Percentiles rank a stretch among this genome's conserved stretches.
These are phyloP conservation scores for Funneliformis caledonium DNA, from an alignment of 371 early-diverging fungal species.

Conservation along the genomic window DNA sequence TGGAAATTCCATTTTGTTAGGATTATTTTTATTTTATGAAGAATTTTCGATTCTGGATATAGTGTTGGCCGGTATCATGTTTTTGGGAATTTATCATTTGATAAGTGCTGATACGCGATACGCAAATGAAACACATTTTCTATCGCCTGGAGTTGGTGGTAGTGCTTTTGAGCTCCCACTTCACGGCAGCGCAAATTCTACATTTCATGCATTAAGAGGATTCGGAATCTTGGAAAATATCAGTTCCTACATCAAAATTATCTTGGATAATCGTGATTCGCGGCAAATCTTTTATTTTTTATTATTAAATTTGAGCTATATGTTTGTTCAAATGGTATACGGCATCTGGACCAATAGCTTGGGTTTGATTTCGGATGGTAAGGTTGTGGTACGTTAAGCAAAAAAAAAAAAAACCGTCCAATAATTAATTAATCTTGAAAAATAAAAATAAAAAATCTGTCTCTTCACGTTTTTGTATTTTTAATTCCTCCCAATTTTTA, in stretches of 20 bases:
- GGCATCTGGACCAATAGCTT: slow-evolving; percentile 92
- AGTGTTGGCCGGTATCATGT: not conserved
- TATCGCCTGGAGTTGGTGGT: not conserved
- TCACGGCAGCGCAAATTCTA: not conserved
- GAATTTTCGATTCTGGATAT: slow-evolving; percentile 25
- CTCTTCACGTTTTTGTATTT: not conserved
- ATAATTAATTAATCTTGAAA: not conserved
- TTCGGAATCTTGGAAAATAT: not conserved
- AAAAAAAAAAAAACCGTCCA: not conserved
- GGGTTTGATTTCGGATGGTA: slow-evolving; percentile 92
- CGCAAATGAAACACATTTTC: slow-evolving; percentile 25
- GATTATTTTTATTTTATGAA: slow-evolving; percentile 19
- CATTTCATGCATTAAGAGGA: too few relatives aligned
- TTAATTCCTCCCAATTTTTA: slow-evolving; percentile 38
- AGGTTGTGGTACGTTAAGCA: slow-evolving; percentile 30
- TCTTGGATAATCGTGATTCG: slow-evolving; percentile 72
- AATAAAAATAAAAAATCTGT: not conserved
- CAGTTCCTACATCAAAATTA: slow-evolving; percentile 53
- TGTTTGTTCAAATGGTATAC: slow-evolving; percentile 90
- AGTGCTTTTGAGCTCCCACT: slow-evolving; percentile 14
- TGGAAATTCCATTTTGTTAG: not conserved
- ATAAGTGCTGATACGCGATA: not conserved
- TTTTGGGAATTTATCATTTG: slow-evolving; percentile 6
- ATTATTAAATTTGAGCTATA: slow-evolving; percentile 89
- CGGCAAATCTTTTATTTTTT: slow-evolving; percentile 92